phyloP scores from a whole-genome alignment of 176 grass and related monocot species.

The Pontederia crassipes region DNA sequence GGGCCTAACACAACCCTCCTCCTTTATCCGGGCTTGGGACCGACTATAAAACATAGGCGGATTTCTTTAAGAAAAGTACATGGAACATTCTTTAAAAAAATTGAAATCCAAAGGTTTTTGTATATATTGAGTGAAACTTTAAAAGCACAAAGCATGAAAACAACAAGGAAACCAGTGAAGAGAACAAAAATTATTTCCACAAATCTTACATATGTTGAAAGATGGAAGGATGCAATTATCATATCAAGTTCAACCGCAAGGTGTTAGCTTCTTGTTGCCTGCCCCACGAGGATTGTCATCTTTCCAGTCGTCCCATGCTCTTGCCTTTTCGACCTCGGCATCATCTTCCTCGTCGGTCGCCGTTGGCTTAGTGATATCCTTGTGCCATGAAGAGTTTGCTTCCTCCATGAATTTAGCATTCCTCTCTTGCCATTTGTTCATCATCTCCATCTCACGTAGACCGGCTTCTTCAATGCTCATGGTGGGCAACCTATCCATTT shows the following conservation, averaged over 20 bases:
- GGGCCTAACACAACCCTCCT: too few relatives aligned
- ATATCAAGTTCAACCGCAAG: constrained; percentile 48
- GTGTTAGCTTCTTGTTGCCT: constrained; percentile 95
- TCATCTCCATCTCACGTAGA: constrained; percentile 84
- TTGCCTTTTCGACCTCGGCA: constrained; percentile 60
- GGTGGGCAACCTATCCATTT: constrained; percentile 45
- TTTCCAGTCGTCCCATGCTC: constrained; percentile 90
- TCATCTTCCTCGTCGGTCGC: constrained; percentile 47
- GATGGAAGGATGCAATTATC: constrained; percentile 8
- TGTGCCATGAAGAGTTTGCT: constrained; percentile 66
- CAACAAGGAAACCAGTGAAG: too few relatives aligned
- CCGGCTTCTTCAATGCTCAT: constrained; percentile 97
- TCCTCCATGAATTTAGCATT: constrained; percentile 58
- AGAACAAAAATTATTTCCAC: too few relatives aligned
- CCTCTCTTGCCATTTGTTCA: constrained; percentile 75
- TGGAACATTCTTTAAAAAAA: too few relatives aligned
- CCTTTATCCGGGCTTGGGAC: too few relatives aligned
- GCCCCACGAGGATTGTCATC: constrained; percentile 90
- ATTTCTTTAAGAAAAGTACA: too few relatives aligned
- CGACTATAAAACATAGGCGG: too few relatives aligned
- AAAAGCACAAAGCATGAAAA: too few relatives aligned
- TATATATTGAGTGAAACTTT: too few relatives aligned
- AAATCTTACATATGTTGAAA: too few relatives aligned
- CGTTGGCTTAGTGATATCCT: constrained; percentile 28
- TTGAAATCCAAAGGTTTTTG: too few relatives aligned